Evolutionary conservation across 345 rosid species (phyloP).

Genomic region (Sapria himalayana): DNA sequence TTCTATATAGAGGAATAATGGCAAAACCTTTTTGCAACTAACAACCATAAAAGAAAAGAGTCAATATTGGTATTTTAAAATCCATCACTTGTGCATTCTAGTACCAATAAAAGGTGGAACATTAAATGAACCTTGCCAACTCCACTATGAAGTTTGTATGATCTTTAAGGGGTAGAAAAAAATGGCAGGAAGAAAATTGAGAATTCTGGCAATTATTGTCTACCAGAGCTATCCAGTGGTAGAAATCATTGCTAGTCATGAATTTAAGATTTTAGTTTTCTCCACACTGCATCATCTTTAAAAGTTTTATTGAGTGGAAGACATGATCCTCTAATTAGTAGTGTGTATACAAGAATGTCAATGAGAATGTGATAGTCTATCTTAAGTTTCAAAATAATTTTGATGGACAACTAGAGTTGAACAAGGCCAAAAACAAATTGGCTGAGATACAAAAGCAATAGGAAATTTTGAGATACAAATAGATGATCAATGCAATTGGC

Average conservation of each 20-base stretch:
- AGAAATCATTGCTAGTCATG: slow-evolving; percentile 27
- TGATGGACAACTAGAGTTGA: slow-evolving; percentile 37
- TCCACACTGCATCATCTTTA: slow-evolving; percentile 53
- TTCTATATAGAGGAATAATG: slow-evolving; percentile 70
- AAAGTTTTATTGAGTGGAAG: slow-evolving; percentile 45
- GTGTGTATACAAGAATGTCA: slow-evolving; percentile 66
- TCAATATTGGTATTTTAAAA: slow-evolving; percentile 70
- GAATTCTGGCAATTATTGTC: slow-evolving; percentile 60
- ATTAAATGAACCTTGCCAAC: slow-evolving; percentile 56
- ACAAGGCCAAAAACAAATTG: slow-evolving; percentile 46
- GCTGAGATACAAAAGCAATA: slow-evolving; percentile 59
- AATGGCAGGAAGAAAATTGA: slow-evolving; percentile 60
- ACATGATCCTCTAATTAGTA: slow-evolving; percentile 52
- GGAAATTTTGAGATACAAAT: slow-evolving; percentile 58
- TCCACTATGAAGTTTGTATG: slow-evolving; percentile 50
- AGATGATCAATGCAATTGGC: slow-evolving; percentile 36
- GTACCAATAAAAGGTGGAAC: slow-evolving; percentile 42
- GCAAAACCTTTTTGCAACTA: slow-evolving; percentile 65
- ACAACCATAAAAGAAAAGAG: slow-evolving; percentile 21
- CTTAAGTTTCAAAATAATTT: slow-evolving; percentile 50
- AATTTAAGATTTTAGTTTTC: slow-evolving; percentile 65
- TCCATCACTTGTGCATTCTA: slow-evolving; percentile 52
- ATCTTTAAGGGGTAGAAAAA: slow-evolving; percentile 53
- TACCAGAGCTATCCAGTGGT: slow-evolving; percentile 43
- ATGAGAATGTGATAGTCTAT: slow-evolving; percentile 66